Base-by-base conservation (phyloP, 1,284 basidiomycete genomes). In the Ganoderma lucidum region DNA sequence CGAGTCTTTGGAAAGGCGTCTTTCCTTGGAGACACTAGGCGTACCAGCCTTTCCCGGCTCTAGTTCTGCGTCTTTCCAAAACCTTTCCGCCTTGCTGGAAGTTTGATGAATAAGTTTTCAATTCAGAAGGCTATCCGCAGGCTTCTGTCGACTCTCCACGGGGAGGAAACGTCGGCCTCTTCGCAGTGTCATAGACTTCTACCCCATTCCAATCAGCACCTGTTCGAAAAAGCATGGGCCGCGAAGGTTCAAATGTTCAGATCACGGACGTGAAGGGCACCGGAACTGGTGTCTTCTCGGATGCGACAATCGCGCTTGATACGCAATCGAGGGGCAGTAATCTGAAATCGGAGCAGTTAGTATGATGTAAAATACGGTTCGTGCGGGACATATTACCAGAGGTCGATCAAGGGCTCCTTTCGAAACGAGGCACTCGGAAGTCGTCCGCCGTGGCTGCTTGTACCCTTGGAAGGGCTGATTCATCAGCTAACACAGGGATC, bases 341-440 rank as follows among this genome's bases (percentile, higher is more conserved):
- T 56, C 32, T 56, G 53, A 56, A 32, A 17, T 35, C 28, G 53
- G 30, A 32, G 53, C 53, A 56, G 30, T 35, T 17, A 8, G 30
- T 56, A 56, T 56, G 53, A 56, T 14, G 53, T 56, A 56, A 56
- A 56, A 56, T 30, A 56, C 23, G 30, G 30, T 32, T 15, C 53
- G 15, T 32, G n/a, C 30, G 53, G 53, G 15, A 17, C 17, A 6
- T 56, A 32, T 30, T 32, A 6, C 53, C 53, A 56, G 53, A 56
- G 8, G 30, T 56, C 32, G 30, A 56, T 56, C 53, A 35, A 56
- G 53, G 32, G 53, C 53, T 35, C 15, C 53, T 56, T 56, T 51
- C 48, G 48, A 51, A 51, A 51, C 19, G 48, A 51, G 48, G 48
- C 48, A 51, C 23, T 51, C 48, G 48, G 48, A 28, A 51, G 48